These are phyloP conservation scores for Abrus precatorius DNA, from an alignment of 306 rosid genomes.

Conservation along the genomic window DNA sequence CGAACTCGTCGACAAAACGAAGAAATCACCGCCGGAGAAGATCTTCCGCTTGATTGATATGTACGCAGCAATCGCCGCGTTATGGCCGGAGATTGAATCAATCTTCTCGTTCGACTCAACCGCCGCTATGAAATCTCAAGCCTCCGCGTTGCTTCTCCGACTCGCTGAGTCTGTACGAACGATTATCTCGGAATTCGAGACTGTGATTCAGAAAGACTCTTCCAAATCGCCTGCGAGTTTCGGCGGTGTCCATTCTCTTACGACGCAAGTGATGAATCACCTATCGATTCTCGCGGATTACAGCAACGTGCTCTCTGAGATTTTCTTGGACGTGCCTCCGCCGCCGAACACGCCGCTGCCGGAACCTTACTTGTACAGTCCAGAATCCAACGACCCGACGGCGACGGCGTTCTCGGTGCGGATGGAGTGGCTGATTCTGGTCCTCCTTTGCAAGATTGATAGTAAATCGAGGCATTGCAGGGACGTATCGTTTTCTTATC, in stretches of 20 bases:
- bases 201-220: conserved; percentile 20
- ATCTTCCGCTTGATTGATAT: conserved; percentile 2
- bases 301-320: conserved; percentile 21
- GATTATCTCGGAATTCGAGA: neutral
- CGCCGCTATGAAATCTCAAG: neutral
- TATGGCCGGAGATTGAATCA: conserved; percentile 30
- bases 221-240: conserved; percentile 9
- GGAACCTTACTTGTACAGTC: conserved; percentile 24
- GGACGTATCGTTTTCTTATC: conserved; percentile 2
- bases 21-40: conserved; percentile 18
- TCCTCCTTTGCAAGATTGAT: conserved; percentile 23
- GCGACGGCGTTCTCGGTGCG: neutral
- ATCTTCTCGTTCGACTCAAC: conserved; percentile 27
- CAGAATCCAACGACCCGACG: neutral
- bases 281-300: conserved; percentile 2
- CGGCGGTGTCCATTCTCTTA: conserved; percentile 7
- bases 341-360: neutral
- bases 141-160: neutral
- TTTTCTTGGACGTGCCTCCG: neutral
- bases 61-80: conserved; percentile 8
- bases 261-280: conserved; percentile 1
- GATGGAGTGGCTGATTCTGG: conserved; percentile 8
- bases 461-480: neutral
- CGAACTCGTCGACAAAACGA: neutral
- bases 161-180: conserved; percentile 9